Base-by-base conservation (phyloP, 495 filamentous ascomycete species). In the Trichoderma gamsii region DNA sequence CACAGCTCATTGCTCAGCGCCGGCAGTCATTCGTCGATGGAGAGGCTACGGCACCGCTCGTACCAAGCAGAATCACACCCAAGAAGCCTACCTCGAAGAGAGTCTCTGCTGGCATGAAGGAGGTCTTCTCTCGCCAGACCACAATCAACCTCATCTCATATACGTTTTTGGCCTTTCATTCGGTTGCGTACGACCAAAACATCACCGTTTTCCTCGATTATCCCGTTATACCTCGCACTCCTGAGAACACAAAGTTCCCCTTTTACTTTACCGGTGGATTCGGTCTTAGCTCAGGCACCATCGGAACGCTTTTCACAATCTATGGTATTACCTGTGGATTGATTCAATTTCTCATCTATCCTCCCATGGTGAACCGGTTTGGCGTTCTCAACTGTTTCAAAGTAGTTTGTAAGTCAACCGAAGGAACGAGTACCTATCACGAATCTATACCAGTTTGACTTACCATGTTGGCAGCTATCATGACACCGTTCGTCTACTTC, bases 151-250 rank as follows among this genome's bases (percentile, higher is more conserved):
- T 98, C 5, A 65, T 92, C 7, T 83, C 86, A 0, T 97, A 95
- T 73, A 89, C 86, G 12, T 78, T 93, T 49, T 81, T 95, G 27
- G 89, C 92, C 5, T 80, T 93, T 35, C 91, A 95, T 70, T 85
- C 84, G 6, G 85, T 93, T 66, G 89, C 89, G 0, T 95, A 86
- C 73, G 92, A 97, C 75, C 90, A 93, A 67, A 80, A 92, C 9
- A 80, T 95, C 4, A 89, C 91, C 1, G 89, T 94, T 1, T 94
- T 93, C 73, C 84, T 95, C 74, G 90, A 94, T 75, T 88, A 88
- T 72, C 91, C 89, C 0, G 73, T 71, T 5, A 84, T 89, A 69
- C 69, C 67, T 13, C 72, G 80, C 35, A 74, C 74, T 1, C 74
- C 82, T 0, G 75, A 85, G 15, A 88, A 90, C 73, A 87, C 87